Percentiles rank a stretch among this genome's conserved stretches.
Evolutionary conservation across 768 basidiomycete genomes (phyloP).

Genomic region (Xanthoconium stramineum): DNA sequence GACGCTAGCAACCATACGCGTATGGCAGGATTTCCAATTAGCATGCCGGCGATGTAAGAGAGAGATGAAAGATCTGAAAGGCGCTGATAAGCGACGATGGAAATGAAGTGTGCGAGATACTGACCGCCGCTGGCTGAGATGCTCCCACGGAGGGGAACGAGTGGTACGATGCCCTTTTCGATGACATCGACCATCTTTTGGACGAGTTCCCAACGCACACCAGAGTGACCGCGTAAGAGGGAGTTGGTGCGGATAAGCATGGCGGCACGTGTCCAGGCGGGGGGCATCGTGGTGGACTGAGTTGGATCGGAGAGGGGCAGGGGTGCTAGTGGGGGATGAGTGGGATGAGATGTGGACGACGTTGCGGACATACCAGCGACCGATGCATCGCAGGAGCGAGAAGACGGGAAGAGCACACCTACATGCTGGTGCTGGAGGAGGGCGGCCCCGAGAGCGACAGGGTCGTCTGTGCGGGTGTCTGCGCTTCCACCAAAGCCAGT

Average conservation of each 20-base stretch:
- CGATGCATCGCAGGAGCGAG: conserved; percentile 18
- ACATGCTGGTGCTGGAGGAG: conserved; percentile 82
- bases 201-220: conserved; percentile 76
- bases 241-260: conserved; percentile 88
- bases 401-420: conserved; percentile 64
- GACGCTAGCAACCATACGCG: conserved; percentile 56
- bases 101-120: conserved; percentile 2
- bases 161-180: conserved; percentile 65
- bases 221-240: conserved; percentile 84
- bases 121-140: conserved; percentile 81
- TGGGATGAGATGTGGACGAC: too few relatives aligned
- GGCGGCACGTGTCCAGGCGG: conserved; percentile 84
- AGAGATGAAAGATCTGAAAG: conserved; percentile 67
- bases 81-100: conserved; percentile 4
- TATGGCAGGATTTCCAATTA: conserved; percentile 79
- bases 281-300: conserved; percentile 71
- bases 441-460: conserved; percentile 71
- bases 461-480: conserved; percentile 76
- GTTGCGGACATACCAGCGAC: conserved; percentile 1
- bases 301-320: conserved; percentile 73
- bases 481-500: conserved; percentile 88
- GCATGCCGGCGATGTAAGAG: conserved; percentile 77
- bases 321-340: conserved; percentile 13
- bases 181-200: conserved; percentile 75
- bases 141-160: conserved; percentile 81